These are phyloP conservation scores for Alnus glutinosa DNA, from an alignment of 306 rosid genomes.

Conservation along the genomic window DNA sequence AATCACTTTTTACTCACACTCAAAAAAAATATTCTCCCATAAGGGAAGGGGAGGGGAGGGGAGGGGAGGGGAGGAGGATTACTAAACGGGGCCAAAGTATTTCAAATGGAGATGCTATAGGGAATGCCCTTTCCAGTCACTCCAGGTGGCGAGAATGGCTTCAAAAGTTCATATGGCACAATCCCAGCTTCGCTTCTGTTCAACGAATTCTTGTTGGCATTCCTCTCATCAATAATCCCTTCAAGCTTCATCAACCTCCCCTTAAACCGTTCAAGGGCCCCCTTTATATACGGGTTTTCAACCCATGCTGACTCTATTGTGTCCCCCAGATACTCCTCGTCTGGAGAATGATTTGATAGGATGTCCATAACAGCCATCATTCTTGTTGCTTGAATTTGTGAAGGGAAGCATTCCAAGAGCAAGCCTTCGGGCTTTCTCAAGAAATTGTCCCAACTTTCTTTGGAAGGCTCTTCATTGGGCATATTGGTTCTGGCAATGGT, in stretches of 20 bases:
- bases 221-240: constrained; percentile 37
- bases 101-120: constrained; percentile 75
- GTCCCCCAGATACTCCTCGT: constrained; percentile 52
- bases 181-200: constrained; percentile 49
- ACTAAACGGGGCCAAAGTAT: too few species aligned
- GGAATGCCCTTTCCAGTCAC: constrained; percentile 80
- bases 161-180: constrained; percentile 54
- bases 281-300: constrained; percentile 38
- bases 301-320: constrained; percentile 39
- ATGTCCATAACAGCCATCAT: constrained; percentile 46
- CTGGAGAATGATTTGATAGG: constrained; percentile 48
- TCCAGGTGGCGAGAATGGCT: constrained; percentile 68
- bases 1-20: too few species aligned
- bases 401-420: constrained; percentile 35
- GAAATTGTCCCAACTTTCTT: constrained; percentile 29
- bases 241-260: constrained; percentile 44
- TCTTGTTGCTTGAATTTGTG: constrained; percentile 45
- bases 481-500: constrained; percentile 33
- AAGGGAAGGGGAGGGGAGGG: too few species aligned
- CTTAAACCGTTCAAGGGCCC: constrained; percentile 35
- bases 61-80: too few species aligned
- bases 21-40: too few species aligned
- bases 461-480: constrained; percentile 43
- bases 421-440: constrained; percentile 34
- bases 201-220: constrained; percentile 18